Evolutionary conservation across 305 asterid species (phyloP).

Genomic region (Plantago coronopus): DNA sequence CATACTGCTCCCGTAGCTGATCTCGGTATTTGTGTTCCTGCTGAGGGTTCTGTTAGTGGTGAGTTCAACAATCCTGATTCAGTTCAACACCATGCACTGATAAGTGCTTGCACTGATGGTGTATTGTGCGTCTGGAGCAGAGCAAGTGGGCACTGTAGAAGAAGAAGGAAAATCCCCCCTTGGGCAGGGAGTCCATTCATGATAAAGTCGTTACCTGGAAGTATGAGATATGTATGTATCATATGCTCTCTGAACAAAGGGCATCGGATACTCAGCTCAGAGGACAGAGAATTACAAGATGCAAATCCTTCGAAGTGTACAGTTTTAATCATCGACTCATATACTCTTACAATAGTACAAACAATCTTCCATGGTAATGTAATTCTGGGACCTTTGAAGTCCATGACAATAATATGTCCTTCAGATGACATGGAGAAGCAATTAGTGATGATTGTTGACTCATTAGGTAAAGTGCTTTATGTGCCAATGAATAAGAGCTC

Average conservation of each 20-base stretch:
- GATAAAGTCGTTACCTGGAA: conserved; percentile 59
- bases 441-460: conserved; percentile 70
- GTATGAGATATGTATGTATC: conserved; percentile 73
- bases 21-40: conserved; percentile 73
- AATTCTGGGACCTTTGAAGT: conserved; percentile 74
- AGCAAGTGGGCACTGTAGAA: conserved; percentile 83
- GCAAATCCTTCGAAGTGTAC: conserved; percentile 53
- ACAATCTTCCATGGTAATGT: conserved; percentile 79
- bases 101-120: conserved; percentile 87
- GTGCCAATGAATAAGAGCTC: conserved; percentile 58
- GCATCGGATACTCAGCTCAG: conserved; percentile 32
- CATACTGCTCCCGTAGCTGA: conserved; percentile 85
- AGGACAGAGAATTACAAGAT: conserved; percentile 37
- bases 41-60: conserved; percentile 51
- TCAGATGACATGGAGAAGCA: conserved; percentile 55
- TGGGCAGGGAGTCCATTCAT: conserved; percentile 87
- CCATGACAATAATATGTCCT: conserved; percentile 50
- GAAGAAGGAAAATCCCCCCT: conserved; percentile 93
- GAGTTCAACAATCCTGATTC: conserved; percentile 38
- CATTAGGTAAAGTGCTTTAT: conserved; percentile 61
- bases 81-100: conserved; percentile 49
- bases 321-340: conserved; percentile 66
- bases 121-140: conserved; percentile 90
- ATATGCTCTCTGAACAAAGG: conserved; percentile 46
- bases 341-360: conserved; percentile 72